Percentiles rank a stretch among this genome's conserved stretches.
phyloP scores from a whole-genome alignment of 2,329 filamentous ascomycete genomes.

The Acarospora socialis region DNA sequence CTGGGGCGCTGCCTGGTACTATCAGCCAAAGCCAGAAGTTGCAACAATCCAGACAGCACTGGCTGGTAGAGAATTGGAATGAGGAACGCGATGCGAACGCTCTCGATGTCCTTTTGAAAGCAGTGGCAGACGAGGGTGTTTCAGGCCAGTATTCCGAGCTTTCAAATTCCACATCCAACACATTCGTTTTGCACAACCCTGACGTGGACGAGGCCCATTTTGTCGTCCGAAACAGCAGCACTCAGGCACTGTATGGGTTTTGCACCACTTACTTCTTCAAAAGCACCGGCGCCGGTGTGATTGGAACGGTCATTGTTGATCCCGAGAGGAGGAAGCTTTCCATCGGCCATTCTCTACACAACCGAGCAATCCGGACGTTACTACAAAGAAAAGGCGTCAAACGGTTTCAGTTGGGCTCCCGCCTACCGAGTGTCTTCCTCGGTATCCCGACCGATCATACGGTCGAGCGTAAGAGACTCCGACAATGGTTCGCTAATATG shows the following conservation, averaged over 20 bases:
- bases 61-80: slow-evolving; percentile 84
- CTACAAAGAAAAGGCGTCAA: slow-evolving; percentile 57
- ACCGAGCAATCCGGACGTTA: slow-evolving; percentile 64
- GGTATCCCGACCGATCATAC: slow-evolving; percentile 61
- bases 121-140: slow-evolving; percentile 46
- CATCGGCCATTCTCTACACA: slow-evolving; percentile 79
- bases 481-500: slow-evolving; percentile 77
- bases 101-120: slow-evolving; percentile 59
- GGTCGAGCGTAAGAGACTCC: slow-evolving; percentile 43
- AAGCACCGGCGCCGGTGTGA: slow-evolving; percentile 54
- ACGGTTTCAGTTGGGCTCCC: slow-evolving; percentile 66
- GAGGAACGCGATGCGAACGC: slow-evolving; percentile 60
- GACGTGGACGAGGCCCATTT: slow-evolving; percentile 72
- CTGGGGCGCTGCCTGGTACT: slow-evolving; percentile 49
- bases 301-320: slow-evolving; percentile 82
- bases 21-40: slow-evolving; percentile 77
- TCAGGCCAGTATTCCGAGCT: slow-evolving; percentile 56
- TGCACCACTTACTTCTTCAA: slow-evolving; percentile 75
- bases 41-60: slow-evolving; percentile 80
- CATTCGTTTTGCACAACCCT: slow-evolving; percentile 59
- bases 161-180: slow-evolving; percentile 52
- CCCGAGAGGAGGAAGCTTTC: slow-evolving; percentile 73
- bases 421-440: slow-evolving; percentile 71
- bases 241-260: slow-evolving; percentile 80
- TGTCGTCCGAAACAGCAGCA: slow-evolving; percentile 87